phyloP scores from a whole-genome alignment of 2,329 filamentous ascomycete species.

The Claviceps quebecensis region DNA sequence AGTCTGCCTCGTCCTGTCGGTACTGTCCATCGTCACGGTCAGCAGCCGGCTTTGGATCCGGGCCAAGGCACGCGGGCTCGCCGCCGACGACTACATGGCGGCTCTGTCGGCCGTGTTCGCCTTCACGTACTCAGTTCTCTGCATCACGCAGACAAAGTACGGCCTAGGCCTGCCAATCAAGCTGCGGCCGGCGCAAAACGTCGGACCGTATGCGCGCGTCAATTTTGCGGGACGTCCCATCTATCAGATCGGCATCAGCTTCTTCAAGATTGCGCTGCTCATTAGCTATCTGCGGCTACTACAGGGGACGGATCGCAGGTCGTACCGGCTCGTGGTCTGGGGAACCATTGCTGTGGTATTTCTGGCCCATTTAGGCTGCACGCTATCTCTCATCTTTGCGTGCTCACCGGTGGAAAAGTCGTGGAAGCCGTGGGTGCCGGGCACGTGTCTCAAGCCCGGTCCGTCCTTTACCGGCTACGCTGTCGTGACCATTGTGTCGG shows the following conservation, averaged over 20 bases:
- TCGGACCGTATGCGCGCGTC: constrained; percentile 31
- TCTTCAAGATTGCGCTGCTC: constrained; percentile 40
- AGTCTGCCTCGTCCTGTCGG: constrained; percentile 31
- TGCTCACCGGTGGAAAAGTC: constrained; percentile 34
- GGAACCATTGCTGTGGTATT: constrained; percentile 28
- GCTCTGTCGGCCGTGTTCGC: constrained; percentile 29
- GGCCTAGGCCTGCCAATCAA: constrained; percentile 34
- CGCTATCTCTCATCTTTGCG: constrained; percentile 34
- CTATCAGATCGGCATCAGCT: constrained; percentile 40
- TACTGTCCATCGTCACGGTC: constrained; percentile 28
- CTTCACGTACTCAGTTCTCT: constrained; percentile 33
- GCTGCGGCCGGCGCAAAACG: constrained; percentile 27
- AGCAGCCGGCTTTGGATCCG: constrained; percentile 28
- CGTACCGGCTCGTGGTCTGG: constrained; percentile 32
- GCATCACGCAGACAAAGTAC: constrained; percentile 38
- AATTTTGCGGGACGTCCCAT: constrained; percentile 40
- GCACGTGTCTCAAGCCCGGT: constrained; percentile 30
- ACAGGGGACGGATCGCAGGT: constrained; percentile 29
- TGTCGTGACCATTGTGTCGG: constrained; percentile 35
- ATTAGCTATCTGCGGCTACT: constrained; percentile 39
- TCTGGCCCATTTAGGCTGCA: constrained; percentile 32
- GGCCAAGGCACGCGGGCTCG: constrained; percentile 27
- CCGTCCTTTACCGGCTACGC: constrained; percentile 38
- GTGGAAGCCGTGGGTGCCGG: constrained; percentile 27
- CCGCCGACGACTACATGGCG: constrained; percentile 31